phyloP scores from a whole-genome alignment of 2,329 filamentous ascomycete genomes.

The Elsinoe fawcettii region DNA sequence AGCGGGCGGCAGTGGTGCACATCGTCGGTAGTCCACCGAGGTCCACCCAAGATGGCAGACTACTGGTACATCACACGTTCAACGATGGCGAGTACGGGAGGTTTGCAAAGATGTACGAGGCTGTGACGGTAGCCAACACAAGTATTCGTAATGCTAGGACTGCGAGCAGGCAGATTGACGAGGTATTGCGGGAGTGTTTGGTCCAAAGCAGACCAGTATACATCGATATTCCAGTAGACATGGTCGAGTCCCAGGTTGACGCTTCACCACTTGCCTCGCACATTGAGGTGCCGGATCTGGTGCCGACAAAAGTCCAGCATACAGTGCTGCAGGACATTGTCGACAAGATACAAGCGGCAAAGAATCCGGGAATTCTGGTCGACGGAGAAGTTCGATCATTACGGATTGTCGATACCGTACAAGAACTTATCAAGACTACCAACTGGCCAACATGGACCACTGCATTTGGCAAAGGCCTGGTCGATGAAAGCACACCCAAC shows the following conservation, averaged over 20 bases:
- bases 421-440: conserved; percentile 30
- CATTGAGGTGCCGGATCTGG: conserved; percentile 13
- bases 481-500: conserved; percentile 36
- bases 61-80: conserved; percentile 26
- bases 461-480: conserved; percentile 44
- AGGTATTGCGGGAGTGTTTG: conserved; percentile 23
- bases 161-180: conserved; percentile 25
- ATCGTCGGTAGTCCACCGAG: conserved; percentile 47
- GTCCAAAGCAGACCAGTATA: conserved; percentile 23
- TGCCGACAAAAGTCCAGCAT: conserved; percentile 14
- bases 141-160: conserved; percentile 21
- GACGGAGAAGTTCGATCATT: conserved; percentile 21
- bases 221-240: conserved; percentile 24
- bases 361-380: conserved; percentile 20
- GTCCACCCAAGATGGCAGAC: conserved; percentile 19
- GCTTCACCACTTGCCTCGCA: conserved; percentile 16
- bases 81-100: conserved; percentile 24
- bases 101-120: conserved; percentile 24
- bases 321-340: conserved; percentile 16
- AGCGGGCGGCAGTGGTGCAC: conserved; percentile 60
- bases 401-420: conserved; percentile 18
- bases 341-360: conserved; percentile 14
- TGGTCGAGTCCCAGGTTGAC: conserved; percentile 18
- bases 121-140: conserved; percentile 24
- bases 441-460: conserved; percentile 44